A percentile compares a stretch with the other conserved stretches of the same genome.
Conservation (phyloP, 345 rosid species). For the Clarkia xantiana region DNA sequence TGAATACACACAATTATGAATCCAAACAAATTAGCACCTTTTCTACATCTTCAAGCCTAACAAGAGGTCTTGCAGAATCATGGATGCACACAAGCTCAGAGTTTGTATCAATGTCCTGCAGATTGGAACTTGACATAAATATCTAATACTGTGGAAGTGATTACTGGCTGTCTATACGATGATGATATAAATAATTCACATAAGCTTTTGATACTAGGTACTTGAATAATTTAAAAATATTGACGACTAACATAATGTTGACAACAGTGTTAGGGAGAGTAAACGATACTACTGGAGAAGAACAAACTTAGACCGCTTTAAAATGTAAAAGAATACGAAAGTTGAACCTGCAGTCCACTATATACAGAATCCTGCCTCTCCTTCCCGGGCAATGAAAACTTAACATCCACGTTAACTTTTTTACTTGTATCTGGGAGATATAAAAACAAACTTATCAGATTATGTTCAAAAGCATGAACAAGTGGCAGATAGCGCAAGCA, state of each 20-base stretch:
- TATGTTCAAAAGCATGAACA: too few relatives aligned
- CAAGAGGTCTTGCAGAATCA: conserved; percentile 86
- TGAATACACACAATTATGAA: neutral
- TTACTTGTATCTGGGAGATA: conserved; percentile 36
- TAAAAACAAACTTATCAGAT: too few relatives aligned
- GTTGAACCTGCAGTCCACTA: conserved; percentile 71
- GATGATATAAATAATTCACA: too few relatives aligned
- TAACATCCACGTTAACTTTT: conserved; percentile 39
- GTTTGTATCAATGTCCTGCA: conserved; percentile 44
- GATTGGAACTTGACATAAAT: neutral
- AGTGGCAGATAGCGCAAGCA: too few relatives aligned
- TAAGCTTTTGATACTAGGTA: too few relatives aligned
- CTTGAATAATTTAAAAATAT: too few relatives aligned
- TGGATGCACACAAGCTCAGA: conserved; percentile 92
- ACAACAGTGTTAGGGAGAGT: too few relatives aligned
- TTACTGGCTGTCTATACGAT: too few relatives aligned
- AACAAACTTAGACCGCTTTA: neutral
- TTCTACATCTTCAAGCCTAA: conserved; percentile 43
- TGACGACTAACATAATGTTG: too few relatives aligned
- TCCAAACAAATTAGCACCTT: conserved; percentile 29
- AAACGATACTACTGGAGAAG: too few relatives aligned
- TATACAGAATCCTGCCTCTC: conserved; percentile 93
- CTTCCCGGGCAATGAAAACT: conserved; percentile 78
- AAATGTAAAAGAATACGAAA: neutral
- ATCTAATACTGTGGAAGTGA: too few relatives aligned